Percentiles rank a stretch among this genome's conserved stretches.
These are phyloP conservation scores for Candida palmyrensis DNA, from an alignment of 805 yeast species.

Conservation along the genomic window DNA sequence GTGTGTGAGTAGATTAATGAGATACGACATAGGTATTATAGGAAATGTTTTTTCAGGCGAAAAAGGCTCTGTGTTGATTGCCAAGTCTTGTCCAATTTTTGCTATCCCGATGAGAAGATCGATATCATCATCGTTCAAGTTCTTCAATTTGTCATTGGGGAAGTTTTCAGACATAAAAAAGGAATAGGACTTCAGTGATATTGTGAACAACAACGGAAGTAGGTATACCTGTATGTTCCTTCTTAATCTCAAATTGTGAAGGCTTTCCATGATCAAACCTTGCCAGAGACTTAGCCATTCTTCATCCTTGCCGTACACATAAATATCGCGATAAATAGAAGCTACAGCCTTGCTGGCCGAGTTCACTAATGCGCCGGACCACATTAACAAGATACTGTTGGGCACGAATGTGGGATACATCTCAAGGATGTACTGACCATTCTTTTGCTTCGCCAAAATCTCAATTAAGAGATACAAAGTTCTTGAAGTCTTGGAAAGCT, in stretches of 20 bases:
- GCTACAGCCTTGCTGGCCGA: slow-evolving; percentile 57
- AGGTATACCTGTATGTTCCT: slow-evolving; percentile 54
- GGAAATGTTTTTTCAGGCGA: slow-evolving; percentile 19
- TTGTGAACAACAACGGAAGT: slow-evolving; percentile 57
- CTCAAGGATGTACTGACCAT: slow-evolving; percentile 36
- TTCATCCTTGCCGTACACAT: slow-evolving; percentile 19
- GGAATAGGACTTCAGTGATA: slow-evolving; percentile 40
- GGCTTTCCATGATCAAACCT: slow-evolving; percentile 24
- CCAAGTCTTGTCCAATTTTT: slow-evolving; percentile 59
- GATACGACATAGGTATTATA: slow-evolving; percentile 19
- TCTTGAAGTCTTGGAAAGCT: slow-evolving; percentile 44
- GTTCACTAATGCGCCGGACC: slow-evolving; percentile 59
- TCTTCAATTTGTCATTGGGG: slow-evolving; percentile 6
- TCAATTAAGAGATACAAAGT: slow-evolving; percentile 61
- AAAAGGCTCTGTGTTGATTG: slow-evolving; percentile 47
- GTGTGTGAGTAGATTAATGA: slow-evolving; percentile 36
- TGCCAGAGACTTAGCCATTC: slow-evolving; percentile 56
- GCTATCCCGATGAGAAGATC: slow-evolving; percentile 49
- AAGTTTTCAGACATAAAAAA: slow-evolving; percentile 26
- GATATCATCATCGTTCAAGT: slow-evolving; percentile 22
- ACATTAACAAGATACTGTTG: slow-evolving; percentile 45
- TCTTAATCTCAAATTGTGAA: slow-evolving; percentile 27
- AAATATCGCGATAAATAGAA: slow-evolving; percentile 19
- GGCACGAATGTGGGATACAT: slow-evolving; percentile 42
- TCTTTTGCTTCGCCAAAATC: slow-evolving; percentile 44